A percentile compares a stretch with the other conserved stretches of the same genome.
Conservation (phyloP, 768 basidiomycete genomes). For the Phylloporus rhodoxanthus region DNA sequence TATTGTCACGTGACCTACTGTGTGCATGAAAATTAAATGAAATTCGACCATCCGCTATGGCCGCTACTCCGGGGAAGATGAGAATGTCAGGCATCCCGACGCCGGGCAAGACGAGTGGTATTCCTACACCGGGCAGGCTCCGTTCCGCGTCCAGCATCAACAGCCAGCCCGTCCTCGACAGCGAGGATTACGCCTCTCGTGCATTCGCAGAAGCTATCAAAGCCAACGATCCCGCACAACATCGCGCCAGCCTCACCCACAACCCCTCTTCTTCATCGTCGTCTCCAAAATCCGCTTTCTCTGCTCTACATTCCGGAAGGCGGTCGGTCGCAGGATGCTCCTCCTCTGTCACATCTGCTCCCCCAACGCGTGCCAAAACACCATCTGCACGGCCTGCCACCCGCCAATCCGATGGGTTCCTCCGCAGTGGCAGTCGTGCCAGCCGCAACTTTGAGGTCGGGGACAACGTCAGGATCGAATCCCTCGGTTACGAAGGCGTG, state of each 20-base stretch:
- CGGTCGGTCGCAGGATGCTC: conserved; percentile 51
- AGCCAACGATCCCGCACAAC: conserved; percentile 73
- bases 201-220: conserved; percentile 78
- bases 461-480: conserved; percentile 81
- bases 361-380: conserved; percentile 45
- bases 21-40: background rate
- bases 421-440: conserved; percentile 42
- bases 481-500: conserved; percentile 81
- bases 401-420: conserved; percentile 57
- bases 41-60: conserved; percentile 27
- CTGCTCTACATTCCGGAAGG: conserved; percentile 38
- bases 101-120: conserved; percentile 42
- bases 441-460: conserved; percentile 58
- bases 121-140: conserved; percentile 68
- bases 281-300: conserved; percentile 39
- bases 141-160: conserved; percentile 57
- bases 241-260: conserved; percentile 43
- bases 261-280: conserved; percentile 41
- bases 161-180: conserved; percentile 25
- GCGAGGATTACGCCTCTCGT: conserved; percentile 57
- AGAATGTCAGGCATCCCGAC: conserved; percentile 42
- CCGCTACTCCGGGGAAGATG: conserved; percentile 40
- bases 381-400: conserved; percentile 56
- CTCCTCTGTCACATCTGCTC: conserved; percentile 55
- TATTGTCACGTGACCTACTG: conserved; percentile 21